Evolutionary conservation across 2,329 filamentous ascomycete genomes (phyloP).

Genomic region (Stachybotrys elegans): DNA sequence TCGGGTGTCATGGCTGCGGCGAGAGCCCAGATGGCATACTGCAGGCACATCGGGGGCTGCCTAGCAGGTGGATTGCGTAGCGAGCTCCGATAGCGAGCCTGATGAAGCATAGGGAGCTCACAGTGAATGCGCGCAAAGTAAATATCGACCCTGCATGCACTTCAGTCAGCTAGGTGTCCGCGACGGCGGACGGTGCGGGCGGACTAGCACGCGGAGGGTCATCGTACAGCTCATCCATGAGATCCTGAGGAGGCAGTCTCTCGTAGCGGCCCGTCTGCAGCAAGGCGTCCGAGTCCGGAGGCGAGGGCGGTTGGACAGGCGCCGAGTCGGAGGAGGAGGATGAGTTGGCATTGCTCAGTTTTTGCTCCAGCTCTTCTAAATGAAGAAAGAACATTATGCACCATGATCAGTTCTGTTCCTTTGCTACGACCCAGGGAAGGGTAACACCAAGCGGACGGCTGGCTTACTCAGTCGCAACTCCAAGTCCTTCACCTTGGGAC

Average conservation of each 20-base stretch:
- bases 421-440: too few relatives aligned
- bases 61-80: constrained; percentile 65
- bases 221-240: constrained; percentile 13
- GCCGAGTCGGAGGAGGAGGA: constrained; percentile 6
- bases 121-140: constrained; percentile 72
- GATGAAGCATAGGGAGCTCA: constrained; percentile 70
- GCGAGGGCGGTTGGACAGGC: too few relatives aligned
- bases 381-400: too few relatives aligned
- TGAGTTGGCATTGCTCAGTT: constrained; percentile 6
- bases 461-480: constrained; percentile 17
- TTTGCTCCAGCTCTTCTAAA: constrained; percentile 31
- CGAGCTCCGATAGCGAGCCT: constrained; percentile 63
- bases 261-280: constrained; percentile 13
- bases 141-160: constrained; percentile 6
- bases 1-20: constrained; percentile 65
- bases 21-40: constrained; percentile 77
- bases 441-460: neutral
- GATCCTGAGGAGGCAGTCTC: constrained; percentile 9
- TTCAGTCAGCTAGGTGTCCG: too few relatives aligned
- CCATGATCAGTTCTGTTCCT: too few relatives aligned
- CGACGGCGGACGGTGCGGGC: too few relatives aligned
- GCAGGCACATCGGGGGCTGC: constrained; percentile 71
- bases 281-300: too few relatives aligned
- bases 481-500: constrained; percentile 22
- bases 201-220: too few relatives aligned